These are phyloP conservation scores for Paraphoma sp. DNA, from an alignment of 2,329 filamentous ascomycete species.

Conservation along the genomic window DNA sequence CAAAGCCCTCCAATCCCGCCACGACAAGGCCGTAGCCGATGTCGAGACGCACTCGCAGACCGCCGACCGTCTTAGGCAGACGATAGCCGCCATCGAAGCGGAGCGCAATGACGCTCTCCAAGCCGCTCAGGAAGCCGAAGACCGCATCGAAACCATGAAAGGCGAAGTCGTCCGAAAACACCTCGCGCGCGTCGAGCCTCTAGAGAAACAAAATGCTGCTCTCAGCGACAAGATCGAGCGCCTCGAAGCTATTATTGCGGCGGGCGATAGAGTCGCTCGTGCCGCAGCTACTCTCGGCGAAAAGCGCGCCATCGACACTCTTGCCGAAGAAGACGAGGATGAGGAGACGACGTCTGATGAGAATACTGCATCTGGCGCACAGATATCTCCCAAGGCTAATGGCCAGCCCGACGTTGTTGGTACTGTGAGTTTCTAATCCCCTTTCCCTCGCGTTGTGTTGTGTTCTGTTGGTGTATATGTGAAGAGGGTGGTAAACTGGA, in stretches of 20 bases:
- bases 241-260: slow-evolving; percentile 42
- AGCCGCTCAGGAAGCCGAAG: slow-evolving; percentile 35
- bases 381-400: slow-evolving; percentile 2
- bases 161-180: slow-evolving; percentile 45
- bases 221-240: slow-evolving; percentile 44
- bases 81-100: slow-evolving; percentile 17
- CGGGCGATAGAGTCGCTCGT: slow-evolving; percentile 44
- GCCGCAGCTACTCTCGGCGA: slow-evolving; percentile 44
- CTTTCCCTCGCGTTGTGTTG: slow-evolving; percentile 6
- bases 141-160: slow-evolving; percentile 45
- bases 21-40: slow-evolving; percentile 21
- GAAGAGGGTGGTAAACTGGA: too few relatives aligned
- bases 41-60: slow-evolving; percentile 15
- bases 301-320: slow-evolving; percentile 39
- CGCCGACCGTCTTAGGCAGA: slow-evolving; percentile 16
- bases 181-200: slow-evolving; percentile 40
- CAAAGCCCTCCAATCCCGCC: slow-evolving; percentile 21
- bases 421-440: slow-evolving; percentile 42
- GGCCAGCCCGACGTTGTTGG: slow-evolving; percentile 36
- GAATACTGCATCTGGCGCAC: slow-evolving; percentile 10
- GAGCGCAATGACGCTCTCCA: slow-evolving; percentile 28
- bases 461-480: too few relatives aligned
- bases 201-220: slow-evolving; percentile 40
- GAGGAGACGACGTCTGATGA: slow-evolving; percentile 4
- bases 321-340: slow-evolving; percentile 38